Evolutionary conservation across 2,329 filamentous ascomycete species (phyloP), one percentile per base, ranked within the genome.

Genomic region (Ophiostoma ips): DNA sequence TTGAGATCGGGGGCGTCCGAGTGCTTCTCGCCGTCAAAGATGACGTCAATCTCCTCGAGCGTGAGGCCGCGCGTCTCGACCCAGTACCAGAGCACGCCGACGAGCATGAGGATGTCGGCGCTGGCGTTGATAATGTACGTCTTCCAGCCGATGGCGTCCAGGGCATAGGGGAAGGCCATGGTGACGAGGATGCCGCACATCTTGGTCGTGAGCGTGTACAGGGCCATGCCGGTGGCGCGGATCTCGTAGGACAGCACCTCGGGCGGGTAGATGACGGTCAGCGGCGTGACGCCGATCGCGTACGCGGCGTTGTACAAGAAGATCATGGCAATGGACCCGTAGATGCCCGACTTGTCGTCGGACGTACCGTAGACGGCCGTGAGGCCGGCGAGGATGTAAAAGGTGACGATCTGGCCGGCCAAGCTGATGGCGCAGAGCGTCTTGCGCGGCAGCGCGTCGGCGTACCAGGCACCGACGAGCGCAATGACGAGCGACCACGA

Each of bases 21-120:
- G 28, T 45, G 43, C 43, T 45, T 33, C n/a, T 45, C 30, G 16
- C 52, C 54, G 34, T 55, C 62, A 46, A 64, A 64, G 53, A 85
- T 79, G 51, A 75, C 70, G 58, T 85, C 81, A 62, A 55, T 40
- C 35, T 55, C 54, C 50, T 55, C 54, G 1, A 55, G 46, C 9
- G 40, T 52, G 10, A 40, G 48, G 30, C 47, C 47, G 40, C 34
- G 53, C 50, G 50, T 51, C 51, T 57, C 56, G 15, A 55, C 55
- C 41, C 52, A 57, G 45, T 53, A 52, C 45, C 55, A 55, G 36
- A 50, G 55, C 24, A 55, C 52, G 48, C 71, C 65, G 19, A 47
- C 44, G 6, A 56, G 24, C 36, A 52, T 50, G 33, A 52, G 37
- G 18, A 50, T 35, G 3, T 56, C 47, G 28, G 56, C 50, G 19